Base-by-base conservation (phyloP, 2,329 filamentous ascomycete genomes). In the Thelonectria discophora region DNA sequence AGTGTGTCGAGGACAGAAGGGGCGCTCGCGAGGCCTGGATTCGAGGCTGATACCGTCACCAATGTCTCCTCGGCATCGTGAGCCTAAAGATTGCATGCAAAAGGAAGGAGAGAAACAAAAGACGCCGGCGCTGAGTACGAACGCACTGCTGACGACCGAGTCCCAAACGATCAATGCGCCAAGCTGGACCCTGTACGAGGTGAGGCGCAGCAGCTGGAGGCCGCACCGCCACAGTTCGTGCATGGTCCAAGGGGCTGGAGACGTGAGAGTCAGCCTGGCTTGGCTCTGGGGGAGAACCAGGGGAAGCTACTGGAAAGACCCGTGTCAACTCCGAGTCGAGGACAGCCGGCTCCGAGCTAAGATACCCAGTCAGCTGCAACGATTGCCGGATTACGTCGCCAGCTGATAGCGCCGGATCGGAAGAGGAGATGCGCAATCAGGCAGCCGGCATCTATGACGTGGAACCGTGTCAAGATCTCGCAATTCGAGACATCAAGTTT, bases 221-320 rank as follows among this genome's bases (percentile, higher is more conserved):
- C 34, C 43, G 58, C 67, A 72, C 70, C 63, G 70, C 70, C 70
- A 71, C 70, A 69, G 7, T 54, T 55, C 55, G 15, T 48, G 55
- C 47, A 32, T 51, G 42, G 56, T 48, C 59, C 47, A 32, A 55
- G 42, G 56, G 42, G 53, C 46, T n/a, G 49, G 47, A 64, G 55
- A n/a, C n/a, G 62, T 64, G 34, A 55, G 66, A 17, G 40, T 60
- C 20, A 34, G 32, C 20, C 55, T 34, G 27, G 32, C 50, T 37
- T 39, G 27, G 47, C 46, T 39, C 47, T 39, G 30, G 34, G 47
- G 45, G 39, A 40, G 46, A 34, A 51, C 47, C 46, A 52, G 54
- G 53, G 46, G 52, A 37, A 59, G 15, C 34, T 37, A 37, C 56
- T 68, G 65, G 69, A 65, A 60, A 58, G 69, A 61, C 55, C 64